Percentiles rank a stretch among this genome's conserved stretches.
phyloP scores from a whole-genome alignment of 2,329 filamentous ascomycete species.

The Fusarium guadeloupense region DNA sequence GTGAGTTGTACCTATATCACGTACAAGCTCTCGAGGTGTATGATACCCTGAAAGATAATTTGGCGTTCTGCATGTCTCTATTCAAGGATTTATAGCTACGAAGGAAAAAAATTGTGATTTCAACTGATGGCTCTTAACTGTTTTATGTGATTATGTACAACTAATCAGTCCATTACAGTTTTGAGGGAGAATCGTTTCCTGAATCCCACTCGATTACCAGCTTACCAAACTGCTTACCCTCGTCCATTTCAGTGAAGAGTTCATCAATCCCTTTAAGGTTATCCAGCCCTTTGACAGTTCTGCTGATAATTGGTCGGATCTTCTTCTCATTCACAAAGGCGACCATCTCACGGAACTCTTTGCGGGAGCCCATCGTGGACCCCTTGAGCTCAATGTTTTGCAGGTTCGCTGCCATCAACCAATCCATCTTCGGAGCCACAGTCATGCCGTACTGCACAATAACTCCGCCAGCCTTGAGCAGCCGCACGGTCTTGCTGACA shows the following conservation, averaged over 20 bases:
- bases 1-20: constrained; percentile 28
- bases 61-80: constrained; percentile 38
- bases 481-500: constrained; percentile 70
- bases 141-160: background rate
- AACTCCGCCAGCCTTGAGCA: constrained; percentile 85
- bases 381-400: constrained; percentile 89
- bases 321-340: constrained; percentile 78
- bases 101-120: constrained; percentile 8
- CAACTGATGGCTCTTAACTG: background rate
- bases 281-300: constrained; percentile 76
- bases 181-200: constrained; percentile 47
- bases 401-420: constrained; percentile 82
- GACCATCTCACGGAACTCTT: constrained; percentile 92
- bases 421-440: constrained; percentile 82
- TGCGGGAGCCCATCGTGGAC: constrained; percentile 88
- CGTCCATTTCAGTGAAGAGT: constrained; percentile 89
- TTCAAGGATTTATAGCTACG: constrained; percentile 24
- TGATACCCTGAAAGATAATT: constrained; percentile 43
- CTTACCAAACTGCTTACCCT: constrained; percentile 90
- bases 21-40: constrained; percentile 39
- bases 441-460: constrained; percentile 95
- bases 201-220: constrained; percentile 78
- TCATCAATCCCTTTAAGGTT: constrained; percentile 81
- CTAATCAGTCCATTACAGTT: constrained; percentile 47
- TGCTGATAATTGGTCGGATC: constrained; percentile 80